Conservation (phyloP, 1,139 yeast species). For the Saccharomycopsis crataegensis region DNA sequence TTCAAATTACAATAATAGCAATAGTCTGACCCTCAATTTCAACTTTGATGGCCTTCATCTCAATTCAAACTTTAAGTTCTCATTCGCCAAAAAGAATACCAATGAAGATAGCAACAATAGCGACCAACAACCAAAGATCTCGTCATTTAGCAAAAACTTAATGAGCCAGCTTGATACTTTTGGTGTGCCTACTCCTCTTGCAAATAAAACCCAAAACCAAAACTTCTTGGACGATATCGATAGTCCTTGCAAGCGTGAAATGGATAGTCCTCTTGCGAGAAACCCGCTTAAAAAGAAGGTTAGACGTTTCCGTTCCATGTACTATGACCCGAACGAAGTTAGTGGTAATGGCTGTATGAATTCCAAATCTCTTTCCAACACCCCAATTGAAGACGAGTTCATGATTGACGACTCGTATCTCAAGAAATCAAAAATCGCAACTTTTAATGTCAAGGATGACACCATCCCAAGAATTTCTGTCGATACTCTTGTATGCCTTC, state of each 20-base stretch:
- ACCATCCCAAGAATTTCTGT: constrained; percentile 69
- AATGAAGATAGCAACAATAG: background rate
- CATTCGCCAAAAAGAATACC: constrained; percentile 5
- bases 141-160: background rate
- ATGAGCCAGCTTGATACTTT: constrained; percentile 21
- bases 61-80: constrained; percentile 7
- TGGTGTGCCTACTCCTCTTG: constrained; percentile 27
- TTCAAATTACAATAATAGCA: background rate
- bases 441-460: constrained; percentile 48
- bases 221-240: constrained; percentile 12
- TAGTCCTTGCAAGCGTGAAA: constrained; percentile 24
- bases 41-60: constrained; percentile 10
- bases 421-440: constrained; percentile 37
- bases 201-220: background rate
- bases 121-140: background rate
- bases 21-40: background rate
- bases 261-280: constrained; percentile 29
- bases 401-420: constrained; percentile 29
- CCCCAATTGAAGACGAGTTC: constrained; percentile 24
- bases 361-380: constrained; percentile 23
- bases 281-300: constrained; percentile 27
- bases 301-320: constrained; percentile 63
- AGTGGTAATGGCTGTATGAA: constrained; percentile 19
- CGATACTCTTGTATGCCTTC: constrained; percentile 52
- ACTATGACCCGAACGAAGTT: constrained; percentile 26